phyloP scores from a whole-genome alignment of 495 filamentous ascomycete genomes.

The Geopyxis carbonaria region DNA sequence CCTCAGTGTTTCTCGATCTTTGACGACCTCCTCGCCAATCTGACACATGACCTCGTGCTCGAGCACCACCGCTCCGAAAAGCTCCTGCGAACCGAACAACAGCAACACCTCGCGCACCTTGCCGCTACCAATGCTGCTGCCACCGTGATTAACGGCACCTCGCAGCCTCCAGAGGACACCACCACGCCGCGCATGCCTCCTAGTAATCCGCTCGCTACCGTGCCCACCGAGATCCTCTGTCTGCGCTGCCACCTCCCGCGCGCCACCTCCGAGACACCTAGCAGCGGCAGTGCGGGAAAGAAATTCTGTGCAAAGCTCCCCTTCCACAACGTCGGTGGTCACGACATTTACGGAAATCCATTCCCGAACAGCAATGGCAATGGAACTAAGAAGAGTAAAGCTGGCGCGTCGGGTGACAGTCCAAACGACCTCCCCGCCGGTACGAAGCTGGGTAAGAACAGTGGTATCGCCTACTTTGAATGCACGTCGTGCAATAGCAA shows the following conservation, averaged over 20 bases:
- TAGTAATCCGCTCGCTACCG: conserved; percentile 15
- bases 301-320: conserved; percentile 21
- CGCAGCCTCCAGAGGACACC: conserved; percentile 1
- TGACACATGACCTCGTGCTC: conserved; percentile 30
- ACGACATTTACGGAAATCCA: conserved; percentile 25
- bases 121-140: conserved; percentile 3
- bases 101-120: conserved; percentile 10
- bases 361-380: conserved; percentile 18
- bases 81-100: conserved; percentile 24
- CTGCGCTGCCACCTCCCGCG: conserved; percentile 20
- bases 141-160: conserved; percentile 5
- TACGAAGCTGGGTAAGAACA: conserved; percentile 16
- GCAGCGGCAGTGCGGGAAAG: conserved; percentile 10
- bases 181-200: conserved; percentile 3
- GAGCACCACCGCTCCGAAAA: conserved; percentile 33
- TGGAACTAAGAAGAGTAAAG: conserved; percentile 11
- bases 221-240: conserved; percentile 20
- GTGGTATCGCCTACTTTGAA: conserved; percentile 13
- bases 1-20: conserved; percentile 26
- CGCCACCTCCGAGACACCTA: conserved; percentile 11
- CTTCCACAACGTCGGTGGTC: conserved; percentile 12
- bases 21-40: conserved; percentile 28
- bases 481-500: conserved; percentile 18
- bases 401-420: conserved; percentile 3
- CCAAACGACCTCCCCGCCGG: conserved; percentile 9